A percentile compares a stretch with the other conserved stretches of the same genome.
Conservation (phyloP, 2,329 filamentous ascomycete species). For the Phyllosticta capitalensis region DNA sequence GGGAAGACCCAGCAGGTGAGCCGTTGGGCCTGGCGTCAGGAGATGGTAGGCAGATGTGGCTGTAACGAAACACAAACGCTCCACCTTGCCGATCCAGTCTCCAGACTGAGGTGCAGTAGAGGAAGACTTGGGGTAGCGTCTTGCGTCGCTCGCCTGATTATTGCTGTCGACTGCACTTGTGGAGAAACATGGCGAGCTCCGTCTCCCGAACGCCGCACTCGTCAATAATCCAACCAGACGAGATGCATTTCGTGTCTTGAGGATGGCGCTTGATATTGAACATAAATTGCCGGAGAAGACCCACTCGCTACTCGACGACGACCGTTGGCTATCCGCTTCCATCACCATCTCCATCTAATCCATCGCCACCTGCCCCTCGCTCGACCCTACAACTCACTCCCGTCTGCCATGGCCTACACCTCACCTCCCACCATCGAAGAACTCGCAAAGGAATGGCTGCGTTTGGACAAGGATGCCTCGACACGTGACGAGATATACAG, state of each 20-base stretch:
- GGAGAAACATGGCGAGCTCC: neutral
- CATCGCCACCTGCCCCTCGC: neutral
- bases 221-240: neutral
- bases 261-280: no score
- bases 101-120: neutral
- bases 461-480: constrained; percentile 44
- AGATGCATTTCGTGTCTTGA: no score
- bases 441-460: constrained; percentile 48
- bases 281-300: neutral
- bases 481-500: constrained; percentile 47
- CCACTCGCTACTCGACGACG: neutral
- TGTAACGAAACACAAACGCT: neutral
- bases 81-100: neutral
- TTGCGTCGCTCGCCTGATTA: constrained; percentile 1
- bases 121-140: no score
- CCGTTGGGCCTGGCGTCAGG: neutral
- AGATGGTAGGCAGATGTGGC: neutral
- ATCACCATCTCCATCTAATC: neutral
- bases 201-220: neutral
- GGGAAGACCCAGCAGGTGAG: neutral
- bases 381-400: neutral
- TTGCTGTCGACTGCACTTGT: no score
- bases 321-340: neutral
- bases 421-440: constrained; percentile 23
- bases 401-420: constrained; percentile 19